Conservation (phyloP, 2,329 filamentous ascomycete species). For the Cordyceps militaris region DNA sequence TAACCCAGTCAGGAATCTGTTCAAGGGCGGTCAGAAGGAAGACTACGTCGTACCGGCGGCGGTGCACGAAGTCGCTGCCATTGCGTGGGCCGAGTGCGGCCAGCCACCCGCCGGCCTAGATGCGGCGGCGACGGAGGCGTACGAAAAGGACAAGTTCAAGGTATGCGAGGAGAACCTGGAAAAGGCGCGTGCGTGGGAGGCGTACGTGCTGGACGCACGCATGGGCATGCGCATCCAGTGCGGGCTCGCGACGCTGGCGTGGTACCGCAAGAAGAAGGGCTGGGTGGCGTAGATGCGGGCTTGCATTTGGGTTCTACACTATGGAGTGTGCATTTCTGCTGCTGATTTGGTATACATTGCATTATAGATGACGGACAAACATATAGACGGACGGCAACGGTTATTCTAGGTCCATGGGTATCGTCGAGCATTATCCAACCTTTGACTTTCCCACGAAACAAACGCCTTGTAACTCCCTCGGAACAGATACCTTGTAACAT, state of each 20-base stretch:
- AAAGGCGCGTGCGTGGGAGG: slow-evolving; percentile 62
- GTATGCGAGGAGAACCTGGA: slow-evolving; percentile 60
- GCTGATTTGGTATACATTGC: neutral
- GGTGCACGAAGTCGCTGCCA: slow-evolving; percentile 79
- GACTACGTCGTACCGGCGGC: slow-evolving; percentile 68
- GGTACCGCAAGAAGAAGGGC: slow-evolving; percentile 40
- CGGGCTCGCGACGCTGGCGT: slow-evolving; percentile 57
- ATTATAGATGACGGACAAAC: neutral
- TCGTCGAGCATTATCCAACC: neutral
- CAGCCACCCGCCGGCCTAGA: slow-evolving; percentile 26
- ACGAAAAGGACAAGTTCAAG: slow-evolving; percentile 42
- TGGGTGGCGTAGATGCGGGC: slow-evolving; percentile 18
- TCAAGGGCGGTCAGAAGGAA: slow-evolving; percentile 56
- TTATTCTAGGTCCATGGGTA: too few species aligned
- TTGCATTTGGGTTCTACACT: neutral
- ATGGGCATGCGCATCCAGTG: slow-evolving; percentile 68
- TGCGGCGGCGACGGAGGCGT: slow-evolving; percentile 27
- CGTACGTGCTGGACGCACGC: slow-evolving; percentile 65
- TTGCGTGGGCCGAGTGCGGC: slow-evolving; percentile 66
- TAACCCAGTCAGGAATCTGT: slow-evolving; percentile 33
- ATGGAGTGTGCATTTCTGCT: neutral
- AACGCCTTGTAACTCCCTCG: too few species aligned
- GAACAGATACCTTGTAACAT: too few species aligned
- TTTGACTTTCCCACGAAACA: too few species aligned
- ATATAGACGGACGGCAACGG: neutral